Evolutionary conservation across 108 stramenopile species (phyloP).

Genomic region (Chaetoceros muelleri): DNA sequence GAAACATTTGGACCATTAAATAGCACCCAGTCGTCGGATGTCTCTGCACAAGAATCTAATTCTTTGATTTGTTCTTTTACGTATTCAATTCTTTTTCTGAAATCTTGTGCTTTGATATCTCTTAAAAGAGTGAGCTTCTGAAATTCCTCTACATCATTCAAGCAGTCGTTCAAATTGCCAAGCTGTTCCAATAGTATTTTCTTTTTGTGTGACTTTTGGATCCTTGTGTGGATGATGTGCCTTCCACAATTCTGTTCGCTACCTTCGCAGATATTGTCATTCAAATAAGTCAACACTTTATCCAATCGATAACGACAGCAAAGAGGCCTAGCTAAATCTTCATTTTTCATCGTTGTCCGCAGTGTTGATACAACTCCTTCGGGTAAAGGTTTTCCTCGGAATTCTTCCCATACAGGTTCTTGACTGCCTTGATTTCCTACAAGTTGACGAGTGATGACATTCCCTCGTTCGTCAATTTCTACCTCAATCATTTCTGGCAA

Average conservation of each 20-base stretch:
- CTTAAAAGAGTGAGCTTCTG: conserved; percentile 4
- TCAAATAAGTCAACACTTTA: conserved; percentile 46
- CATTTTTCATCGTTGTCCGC: conserved; percentile 5
- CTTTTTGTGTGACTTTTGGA: conserved; percentile 26
- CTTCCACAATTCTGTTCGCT: conserved; percentile 14
- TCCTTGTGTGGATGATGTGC: conserved; percentile 59
- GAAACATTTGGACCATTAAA: conserved; percentile 71
- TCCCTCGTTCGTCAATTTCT: conserved; percentile 41
- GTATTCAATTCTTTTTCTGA: background rate
- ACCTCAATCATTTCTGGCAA: conserved; percentile 67
- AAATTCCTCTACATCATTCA: conserved; percentile 1
- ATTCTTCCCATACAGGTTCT: conserved; percentile 27
- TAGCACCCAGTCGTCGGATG: conserved; percentile 50
- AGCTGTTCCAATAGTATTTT: conserved; percentile 26
- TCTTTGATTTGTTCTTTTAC: conserved; percentile 3
- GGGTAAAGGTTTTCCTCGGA: conserved; percentile 21
- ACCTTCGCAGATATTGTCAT: conserved; percentile 13
- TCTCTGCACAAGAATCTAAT: background rate
- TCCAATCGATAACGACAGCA: conserved; percentile 40
- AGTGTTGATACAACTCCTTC: conserved; percentile 22
- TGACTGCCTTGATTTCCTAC: conserved; percentile 26
- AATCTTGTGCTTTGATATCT: background rate
- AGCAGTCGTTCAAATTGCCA: background rate
- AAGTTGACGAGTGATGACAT: conserved; percentile 42
- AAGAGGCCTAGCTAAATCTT: conserved; percentile 8